These are phyloP conservation scores for Setaria viridis DNA, from an alignment of 202 grass and related monocot species.

Conservation along the genomic window DNA sequence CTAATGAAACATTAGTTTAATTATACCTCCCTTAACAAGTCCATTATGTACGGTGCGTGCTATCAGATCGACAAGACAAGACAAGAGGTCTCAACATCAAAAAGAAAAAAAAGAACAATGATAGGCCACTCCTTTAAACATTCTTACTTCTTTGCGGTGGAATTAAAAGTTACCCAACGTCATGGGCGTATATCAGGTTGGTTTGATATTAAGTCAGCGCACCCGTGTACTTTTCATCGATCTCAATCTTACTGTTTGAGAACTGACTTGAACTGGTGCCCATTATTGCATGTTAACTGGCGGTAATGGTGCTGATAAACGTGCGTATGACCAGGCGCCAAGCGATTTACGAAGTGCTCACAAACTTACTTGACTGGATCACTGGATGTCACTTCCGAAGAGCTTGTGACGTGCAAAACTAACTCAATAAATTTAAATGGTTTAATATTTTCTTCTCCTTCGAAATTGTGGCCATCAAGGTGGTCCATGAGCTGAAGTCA, in stretches of 20 bases:
- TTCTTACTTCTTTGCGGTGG: not conserved
- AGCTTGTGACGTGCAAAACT: not conserved
- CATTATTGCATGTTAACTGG: not conserved
- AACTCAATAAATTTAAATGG: not conserved
- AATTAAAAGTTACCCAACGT: no score
- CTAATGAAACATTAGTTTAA: no score
- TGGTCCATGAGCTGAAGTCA: conserved; percentile 34
- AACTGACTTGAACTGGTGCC: not conserved
- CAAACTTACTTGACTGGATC: not conserved
- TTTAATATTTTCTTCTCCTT: not conserved
- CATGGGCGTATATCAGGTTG: no score
- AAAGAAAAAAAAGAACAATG: not conserved
- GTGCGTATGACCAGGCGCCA: no score
- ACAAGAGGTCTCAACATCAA: no score
- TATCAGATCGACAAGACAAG: not conserved
- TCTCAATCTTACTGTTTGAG: not conserved
- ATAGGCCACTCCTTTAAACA: not conserved
- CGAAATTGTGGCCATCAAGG: not conserved
- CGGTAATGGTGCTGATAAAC: no score
- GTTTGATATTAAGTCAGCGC: no score
- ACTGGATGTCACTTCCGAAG: not conserved
- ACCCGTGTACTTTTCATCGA: not conserved
- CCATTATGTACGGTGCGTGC: no score
- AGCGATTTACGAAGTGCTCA: no score
- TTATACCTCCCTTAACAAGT: no score